Base-by-base conservation (phyloP, 768 basidiomycete genomes). In the Hygrocybe coccinea region DNA sequence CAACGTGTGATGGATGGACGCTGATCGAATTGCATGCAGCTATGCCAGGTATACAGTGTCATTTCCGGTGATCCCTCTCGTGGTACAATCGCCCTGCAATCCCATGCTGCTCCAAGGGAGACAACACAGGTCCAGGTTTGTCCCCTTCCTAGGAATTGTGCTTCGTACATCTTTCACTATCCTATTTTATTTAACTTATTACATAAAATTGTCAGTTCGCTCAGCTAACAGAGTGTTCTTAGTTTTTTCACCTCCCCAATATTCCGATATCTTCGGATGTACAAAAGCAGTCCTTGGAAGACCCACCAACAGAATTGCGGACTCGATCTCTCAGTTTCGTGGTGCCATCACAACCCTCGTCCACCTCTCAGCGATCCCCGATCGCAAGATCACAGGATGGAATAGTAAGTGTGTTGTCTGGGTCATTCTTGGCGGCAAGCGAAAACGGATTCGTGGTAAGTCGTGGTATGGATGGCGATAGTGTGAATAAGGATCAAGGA, bases 1-100 rank as follows among this genome's bases (percentile, higher is more conserved):
- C 1, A 19, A 24, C 43, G 36, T 36, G 45, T 15, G 38, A 5
- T 54, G 29, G 15, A 17, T 22, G 33, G 14, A 44, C 12, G 2
- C 6, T 14, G n/a, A 29, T 11, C 38, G 17, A 17, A 47, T 33
- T 33, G 14, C 2, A 9, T 29, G 8, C 51, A 84, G 80, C 58
- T 79, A 2, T 62, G 64, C 19, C 76, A 77, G 45, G 72, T 85
- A 37, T 80, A 79, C 61, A 76, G 70, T 53, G 83, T 91, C 56
- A 81, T 76, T 21, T 84, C 87, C 0, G 89, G 89, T 2, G 87
- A 86, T 62, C 87, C 86, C 1, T 82, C 82, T 14, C 78, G 84
- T 5, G 89, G 89, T 2, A 76, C 78, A 3, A 75, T 90, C 12
- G 81, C 88, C 1, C 70, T 91, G 1, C 80, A 82, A 19, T 71